Percentiles rank a stretch among this genome's conserved stretches.
These are phyloP conservation scores for Nephelium lappaceum DNA, from an alignment of 345 rosid genomes.

Conservation along the genomic window DNA sequence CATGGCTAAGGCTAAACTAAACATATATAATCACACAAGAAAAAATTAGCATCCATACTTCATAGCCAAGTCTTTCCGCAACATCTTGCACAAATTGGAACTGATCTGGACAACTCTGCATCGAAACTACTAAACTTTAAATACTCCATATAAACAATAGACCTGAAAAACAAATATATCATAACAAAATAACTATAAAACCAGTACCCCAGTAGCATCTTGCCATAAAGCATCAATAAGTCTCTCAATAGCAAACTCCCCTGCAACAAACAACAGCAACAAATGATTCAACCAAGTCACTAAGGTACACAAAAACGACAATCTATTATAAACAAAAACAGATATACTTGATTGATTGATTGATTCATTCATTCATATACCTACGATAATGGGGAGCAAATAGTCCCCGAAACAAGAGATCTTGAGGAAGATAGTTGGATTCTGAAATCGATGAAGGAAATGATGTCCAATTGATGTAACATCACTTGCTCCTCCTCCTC, in stretches of 20 bases:
- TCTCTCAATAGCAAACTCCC: slow-evolving; percentile 73
- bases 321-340: background rate
- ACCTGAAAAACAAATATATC: background rate
- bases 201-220: slow-evolving; percentile 51
- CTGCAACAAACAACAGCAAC: slow-evolving; percentile 37
- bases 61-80: slow-evolving; percentile 63
- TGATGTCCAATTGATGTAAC: slow-evolving; percentile 44
- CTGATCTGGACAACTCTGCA: slow-evolving; percentile 75
- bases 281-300: slow-evolving; percentile 24
- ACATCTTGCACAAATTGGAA: slow-evolving; percentile 64
- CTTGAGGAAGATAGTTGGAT: slow-evolving; percentile 88
- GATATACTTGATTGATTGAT: background rate
- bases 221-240: slow-evolving; percentile 46
- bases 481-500: slow-evolving; percentile 26
- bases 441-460: slow-evolving; percentile 64
- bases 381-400: slow-evolving; percentile 78
- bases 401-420: slow-evolving; percentile 84
- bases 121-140: slow-evolving; percentile 10
- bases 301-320: background rate
- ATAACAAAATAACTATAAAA: background rate
- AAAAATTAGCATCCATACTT: slow-evolving; percentile 47
- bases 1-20: slow-evolving; percentile 8
- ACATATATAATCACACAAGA: slow-evolving; percentile 9
- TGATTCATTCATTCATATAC: slow-evolving; percentile 24
- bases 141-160: slow-evolving; percentile 4